Evolutionary conservation across 352 stramenopile genomes (phyloP).

Genomic region (Phytophthora chlamydospora): DNA sequence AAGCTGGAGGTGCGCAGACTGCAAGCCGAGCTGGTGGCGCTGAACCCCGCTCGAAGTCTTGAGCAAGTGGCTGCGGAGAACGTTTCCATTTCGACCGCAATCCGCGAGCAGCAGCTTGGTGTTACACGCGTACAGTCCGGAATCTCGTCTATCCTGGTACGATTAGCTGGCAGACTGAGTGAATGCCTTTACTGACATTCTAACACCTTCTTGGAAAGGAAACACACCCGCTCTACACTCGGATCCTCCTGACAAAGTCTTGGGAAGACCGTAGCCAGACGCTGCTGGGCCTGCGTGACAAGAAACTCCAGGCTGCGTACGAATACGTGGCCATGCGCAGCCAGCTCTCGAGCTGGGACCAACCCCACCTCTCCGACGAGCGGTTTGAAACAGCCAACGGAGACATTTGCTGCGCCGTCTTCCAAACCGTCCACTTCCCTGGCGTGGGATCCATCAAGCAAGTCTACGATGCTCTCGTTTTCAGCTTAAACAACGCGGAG

Average conservation of each 20-base stretch:
- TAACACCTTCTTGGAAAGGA: constrained; percentile 6
- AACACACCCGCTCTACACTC: constrained; percentile 11
- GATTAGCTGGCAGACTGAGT: not conserved
- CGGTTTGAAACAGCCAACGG: constrained; percentile 15
- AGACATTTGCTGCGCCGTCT: constrained; percentile 20
- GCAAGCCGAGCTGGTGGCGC: not conserved
- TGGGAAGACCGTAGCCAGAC: constrained; percentile 18
- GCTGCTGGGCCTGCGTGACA: constrained; percentile 10
- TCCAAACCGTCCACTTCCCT: constrained; percentile 30
- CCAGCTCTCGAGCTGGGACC: not conserved
- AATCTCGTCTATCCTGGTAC: constrained; percentile 1
- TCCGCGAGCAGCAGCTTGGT: constrained; percentile 5
- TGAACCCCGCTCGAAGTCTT: not conserved
- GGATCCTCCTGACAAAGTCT: constrained; percentile 20
- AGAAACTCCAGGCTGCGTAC: constrained; percentile 27
- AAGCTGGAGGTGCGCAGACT: not conserved
- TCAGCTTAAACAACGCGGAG: constrained; percentile 29
- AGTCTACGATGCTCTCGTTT: constrained; percentile 30
- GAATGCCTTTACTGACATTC: not conserved
- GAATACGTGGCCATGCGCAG: constrained; percentile 18
- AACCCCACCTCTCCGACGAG: constrained; percentile 8
- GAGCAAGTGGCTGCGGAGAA: not conserved
- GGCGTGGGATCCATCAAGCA: constrained; percentile 24
- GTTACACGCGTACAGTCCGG: not conserved
- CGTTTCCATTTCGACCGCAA: not conserved